These are phyloP conservation scores for Primulina tabacum DNA, from an alignment of 257 asterid genomes.

Conservation along the genomic window DNA sequence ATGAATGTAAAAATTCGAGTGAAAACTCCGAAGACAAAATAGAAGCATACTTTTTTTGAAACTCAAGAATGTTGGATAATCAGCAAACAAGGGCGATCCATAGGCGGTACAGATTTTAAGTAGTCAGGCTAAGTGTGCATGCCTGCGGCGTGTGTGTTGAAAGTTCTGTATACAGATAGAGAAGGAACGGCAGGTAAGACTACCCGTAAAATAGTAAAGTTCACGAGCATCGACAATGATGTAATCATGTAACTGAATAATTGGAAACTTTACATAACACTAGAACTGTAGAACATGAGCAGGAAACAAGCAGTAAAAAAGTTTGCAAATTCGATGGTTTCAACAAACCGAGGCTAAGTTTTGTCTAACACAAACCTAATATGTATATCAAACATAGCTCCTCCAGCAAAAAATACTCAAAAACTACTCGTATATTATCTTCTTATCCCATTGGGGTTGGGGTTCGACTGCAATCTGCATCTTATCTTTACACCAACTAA, in stretches of 20 bases:
- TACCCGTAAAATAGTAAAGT: not conserved
- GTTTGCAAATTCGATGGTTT: not conserved
- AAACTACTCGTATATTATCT: slow-evolving; percentile 4
- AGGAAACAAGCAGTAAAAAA: slow-evolving; percentile 1
- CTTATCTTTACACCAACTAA: slow-evolving; percentile 14
- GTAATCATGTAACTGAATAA: not conserved
- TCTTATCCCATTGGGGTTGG: slow-evolving; percentile 7
- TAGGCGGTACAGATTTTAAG: too few relatives aligned
- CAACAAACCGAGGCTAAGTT: slow-evolving; percentile 5
- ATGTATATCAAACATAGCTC: slow-evolving; percentile 2
- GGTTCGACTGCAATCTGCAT: slow-evolving; percentile 10
- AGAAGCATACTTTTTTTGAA: too few relatives aligned
- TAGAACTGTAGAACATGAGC: not conserved
- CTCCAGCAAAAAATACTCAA: too few relatives aligned
- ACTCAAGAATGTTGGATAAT: too few relatives aligned
- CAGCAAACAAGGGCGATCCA: too few relatives aligned
- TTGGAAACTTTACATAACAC: not conserved
- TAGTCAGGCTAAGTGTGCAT: too few relatives aligned
- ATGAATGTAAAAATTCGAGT: too few relatives aligned
- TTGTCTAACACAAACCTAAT: slow-evolving; percentile 13
- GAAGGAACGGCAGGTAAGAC: not conserved
- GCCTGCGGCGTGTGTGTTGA: too few relatives aligned
- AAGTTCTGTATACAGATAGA: not conserved
- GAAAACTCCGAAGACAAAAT: too few relatives aligned
- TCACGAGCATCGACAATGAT: not conserved